These are phyloP conservation scores for Sporothrix variecibatus DNA, from an alignment of 2,329 filamentous ascomycete species.

Conservation along the genomic window DNA sequence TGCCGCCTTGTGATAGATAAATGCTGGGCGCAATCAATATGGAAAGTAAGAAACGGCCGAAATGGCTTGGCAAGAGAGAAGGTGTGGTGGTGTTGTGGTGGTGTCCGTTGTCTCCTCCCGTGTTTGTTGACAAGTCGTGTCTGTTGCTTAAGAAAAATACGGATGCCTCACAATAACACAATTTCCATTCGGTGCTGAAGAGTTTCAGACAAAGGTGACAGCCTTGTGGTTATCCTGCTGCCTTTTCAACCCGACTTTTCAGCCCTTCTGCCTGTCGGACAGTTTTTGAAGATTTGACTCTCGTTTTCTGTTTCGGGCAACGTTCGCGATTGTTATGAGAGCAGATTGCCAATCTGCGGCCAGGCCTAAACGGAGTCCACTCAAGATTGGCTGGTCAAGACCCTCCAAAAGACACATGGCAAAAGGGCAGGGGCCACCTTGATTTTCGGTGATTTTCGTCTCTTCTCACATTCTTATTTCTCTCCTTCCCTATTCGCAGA, in stretches of 20 bases:
- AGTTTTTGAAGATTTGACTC: neutral
- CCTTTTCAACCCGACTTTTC: neutral
- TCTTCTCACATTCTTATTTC: conserved; percentile 1
- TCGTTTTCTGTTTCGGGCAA: neutral
- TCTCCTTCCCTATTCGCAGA: conserved; percentile 3
- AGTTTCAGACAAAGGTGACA: neutral
- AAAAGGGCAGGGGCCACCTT: neutral
- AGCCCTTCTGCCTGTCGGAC: neutral
- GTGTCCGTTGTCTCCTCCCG: neutral
- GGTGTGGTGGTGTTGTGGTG: neutral
- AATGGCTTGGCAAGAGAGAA: neutral
- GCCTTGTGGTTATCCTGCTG: neutral
- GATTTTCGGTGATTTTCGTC: neutral
- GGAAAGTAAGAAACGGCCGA: conserved; percentile 7
- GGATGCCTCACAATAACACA: neutral
- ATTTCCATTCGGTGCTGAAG: neutral
- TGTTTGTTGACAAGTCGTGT: neutral
- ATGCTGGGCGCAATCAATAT: neutral
- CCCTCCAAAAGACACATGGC: neutral
- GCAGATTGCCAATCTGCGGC: conserved; percentile 1
- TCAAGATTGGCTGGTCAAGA: neutral
- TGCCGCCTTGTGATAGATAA: neutral
- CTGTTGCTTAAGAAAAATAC: neutral
- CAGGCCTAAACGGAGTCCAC: neutral
- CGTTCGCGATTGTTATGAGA: neutral